Percentiles rank a stretch among this genome's conserved stretches.
These are phyloP conservation scores for Rhizopus sp. DNA, from an alignment of 371 early-diverging fungal species.

Conservation along the genomic window DNA sequence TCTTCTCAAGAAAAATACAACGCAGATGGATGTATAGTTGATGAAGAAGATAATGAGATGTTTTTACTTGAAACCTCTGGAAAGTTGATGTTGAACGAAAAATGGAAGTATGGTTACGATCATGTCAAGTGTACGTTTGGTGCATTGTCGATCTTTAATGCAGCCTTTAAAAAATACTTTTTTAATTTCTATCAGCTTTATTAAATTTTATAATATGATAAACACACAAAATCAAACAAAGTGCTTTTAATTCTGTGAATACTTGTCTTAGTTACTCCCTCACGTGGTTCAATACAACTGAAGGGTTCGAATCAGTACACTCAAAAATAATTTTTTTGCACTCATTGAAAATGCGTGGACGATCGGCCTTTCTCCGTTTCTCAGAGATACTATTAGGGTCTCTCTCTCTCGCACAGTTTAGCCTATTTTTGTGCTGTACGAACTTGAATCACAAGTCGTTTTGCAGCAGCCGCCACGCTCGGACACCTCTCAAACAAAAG, in stretches of 20 bases:
- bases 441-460: too few species aligned
- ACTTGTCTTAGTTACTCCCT: slow-evolving; percentile 10
- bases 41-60: slow-evolving; percentile 10
- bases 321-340: slow-evolving; percentile 1
- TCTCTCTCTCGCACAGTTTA: too few species aligned
- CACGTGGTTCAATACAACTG: slow-evolving; percentile 10
- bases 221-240: slow-evolving; percentile 10
- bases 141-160: slow-evolving; percentile 10
- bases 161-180: slow-evolving; percentile 8
- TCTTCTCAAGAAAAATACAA: slow-evolving; percentile 15
- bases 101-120: slow-evolving; percentile 15
- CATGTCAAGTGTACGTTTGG: slow-evolving; percentile 13
- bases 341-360: too few species aligned
- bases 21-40: slow-evolving; percentile 14
- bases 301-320: slow-evolving; percentile 13
- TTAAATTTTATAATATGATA: too few species aligned
- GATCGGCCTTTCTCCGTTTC: too few species aligned
- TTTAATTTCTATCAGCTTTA: background rate
- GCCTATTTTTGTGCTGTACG: too few species aligned
- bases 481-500: too few species aligned
- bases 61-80: slow-evolving; percentile 12
- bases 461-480: too few species aligned
- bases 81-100: slow-evolving; percentile 7
- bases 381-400: too few species aligned
- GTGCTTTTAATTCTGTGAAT: slow-evolving; percentile 16